Evolutionary conservation across 1,139 yeast species (phyloP).

Genomic region (Zygosaccharomyces sapae): DNA sequence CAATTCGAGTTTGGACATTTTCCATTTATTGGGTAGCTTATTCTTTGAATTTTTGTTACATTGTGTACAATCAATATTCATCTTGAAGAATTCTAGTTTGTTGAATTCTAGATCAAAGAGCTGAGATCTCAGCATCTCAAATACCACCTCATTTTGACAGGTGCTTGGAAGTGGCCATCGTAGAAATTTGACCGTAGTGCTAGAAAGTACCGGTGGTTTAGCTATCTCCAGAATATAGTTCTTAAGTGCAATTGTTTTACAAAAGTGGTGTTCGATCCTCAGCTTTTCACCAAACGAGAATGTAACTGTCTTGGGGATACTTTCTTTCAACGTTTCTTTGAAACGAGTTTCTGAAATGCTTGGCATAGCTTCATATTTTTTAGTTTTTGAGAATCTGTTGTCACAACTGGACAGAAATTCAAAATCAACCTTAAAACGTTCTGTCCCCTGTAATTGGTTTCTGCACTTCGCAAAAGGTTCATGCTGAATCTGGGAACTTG

Average conservation of each 20-base stretch:
- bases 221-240: neutral
- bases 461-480: neutral
- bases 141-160: neutral
- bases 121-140: neutral
- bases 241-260: neutral
- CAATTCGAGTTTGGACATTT: constrained; percentile 13
- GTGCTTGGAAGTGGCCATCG: neutral
- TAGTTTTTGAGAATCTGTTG: neutral
- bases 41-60: neutral
- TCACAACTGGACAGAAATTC: neutral
- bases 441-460: no score
- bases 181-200: neutral
- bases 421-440: neutral
- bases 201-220: neutral
- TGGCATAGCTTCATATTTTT: neutral
- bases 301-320: neutral
- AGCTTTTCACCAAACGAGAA: neutral
- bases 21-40: constrained; percentile 15
- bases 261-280: neutral
- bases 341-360: constrained; percentile 3
- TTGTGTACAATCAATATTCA: constrained; percentile 1
- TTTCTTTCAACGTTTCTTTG: neutral
- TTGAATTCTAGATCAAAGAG: constrained; percentile 19
- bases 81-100: constrained; percentile 21
- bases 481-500: neutral